Percentiles rank a stretch among this genome's conserved stretches.
phyloP scores from a whole-genome alignment of 1,139 yeast species.

The Hyphopichia buzzinii region DNA sequence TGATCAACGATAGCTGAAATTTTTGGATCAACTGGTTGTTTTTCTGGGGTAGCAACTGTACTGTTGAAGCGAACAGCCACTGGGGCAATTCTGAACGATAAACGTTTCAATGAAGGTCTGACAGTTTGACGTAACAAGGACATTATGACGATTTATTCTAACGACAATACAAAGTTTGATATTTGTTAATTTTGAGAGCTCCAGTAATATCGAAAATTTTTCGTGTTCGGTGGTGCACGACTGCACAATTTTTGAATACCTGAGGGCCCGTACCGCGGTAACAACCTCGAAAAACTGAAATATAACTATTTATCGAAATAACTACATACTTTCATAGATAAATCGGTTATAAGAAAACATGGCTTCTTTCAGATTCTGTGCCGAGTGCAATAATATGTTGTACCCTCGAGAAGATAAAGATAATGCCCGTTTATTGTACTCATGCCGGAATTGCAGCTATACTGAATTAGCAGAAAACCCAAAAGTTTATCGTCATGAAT shows the following conservation, averaged over 20 bases:
- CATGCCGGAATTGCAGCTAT: slow-evolving; percentile 93
- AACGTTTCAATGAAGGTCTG: slow-evolving; percentile 37
- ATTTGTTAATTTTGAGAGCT: background rate
- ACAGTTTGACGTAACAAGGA: slow-evolving; percentile 39
- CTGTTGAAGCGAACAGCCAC: slow-evolving; percentile 51
- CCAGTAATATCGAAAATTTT: slow-evolving; percentile 1
- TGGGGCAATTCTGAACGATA: slow-evolving; percentile 24
- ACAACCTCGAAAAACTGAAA: too few species aligned
- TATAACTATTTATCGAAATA: too few species aligned
- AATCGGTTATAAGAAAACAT: slow-evolving; percentile 41
- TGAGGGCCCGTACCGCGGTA: background rate
- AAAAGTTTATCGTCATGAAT: slow-evolving; percentile 88
- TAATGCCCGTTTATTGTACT: slow-evolving; percentile 69
- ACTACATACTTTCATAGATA: too few species aligned
- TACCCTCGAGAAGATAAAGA: slow-evolving; percentile 96
- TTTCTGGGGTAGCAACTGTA: slow-evolving; percentile 39
- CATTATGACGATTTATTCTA: slow-evolving; percentile 11
- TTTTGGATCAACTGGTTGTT: slow-evolving; percentile 77
- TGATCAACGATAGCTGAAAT: slow-evolving; percentile 85
- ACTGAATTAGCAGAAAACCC: slow-evolving; percentile 90
- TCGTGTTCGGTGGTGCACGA: background rate
- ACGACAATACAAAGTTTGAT: background rate
- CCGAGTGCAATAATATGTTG: slow-evolving; percentile 96
- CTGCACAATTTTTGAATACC: too few species aligned
- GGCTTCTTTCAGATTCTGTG: slow-evolving; percentile 92